Conservation (phyloP, 352 stramenopile species). For the Elongisporangium senticosum region DNA sequence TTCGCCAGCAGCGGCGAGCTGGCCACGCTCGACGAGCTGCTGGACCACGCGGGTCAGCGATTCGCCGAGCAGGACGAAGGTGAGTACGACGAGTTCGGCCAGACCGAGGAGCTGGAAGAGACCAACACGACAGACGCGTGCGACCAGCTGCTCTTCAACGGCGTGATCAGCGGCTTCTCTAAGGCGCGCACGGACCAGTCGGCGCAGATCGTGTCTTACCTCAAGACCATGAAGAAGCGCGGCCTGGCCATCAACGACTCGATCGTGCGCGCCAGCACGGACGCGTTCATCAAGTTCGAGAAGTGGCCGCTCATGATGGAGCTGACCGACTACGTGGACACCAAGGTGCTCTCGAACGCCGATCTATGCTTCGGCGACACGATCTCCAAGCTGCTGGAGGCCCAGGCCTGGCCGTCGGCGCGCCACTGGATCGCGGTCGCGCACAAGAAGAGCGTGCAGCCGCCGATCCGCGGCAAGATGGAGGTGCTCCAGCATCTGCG, state of each 20-base stretch:
- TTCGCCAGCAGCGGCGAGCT: constrained; percentile 75
- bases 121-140: constrained; percentile 23
- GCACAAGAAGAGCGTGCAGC: constrained; percentile 39
- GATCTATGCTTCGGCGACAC: constrained; percentile 67
- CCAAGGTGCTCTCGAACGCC: constrained; percentile 38
- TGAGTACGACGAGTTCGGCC: constrained; percentile 23
- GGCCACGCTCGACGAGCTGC: constrained; percentile 53
- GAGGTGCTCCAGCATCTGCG: constrained; percentile 34
- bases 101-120: constrained; percentile 7
- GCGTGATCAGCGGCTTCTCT: constrained; percentile 73
- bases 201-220: constrained; percentile 50
- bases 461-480: constrained; percentile 64
- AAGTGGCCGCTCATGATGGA: constrained; percentile 50
- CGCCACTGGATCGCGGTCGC: constrained; percentile 53
- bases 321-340: constrained; percentile 45
- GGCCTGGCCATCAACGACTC: constrained; percentile 66
- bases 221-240: constrained; percentile 42
- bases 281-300: constrained; percentile 61
- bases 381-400: constrained; percentile 75
- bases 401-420: constrained; percentile 37
- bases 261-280: constrained; percentile 63
- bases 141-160: constrained; percentile 65
- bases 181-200: constrained; percentile 74
- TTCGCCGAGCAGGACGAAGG: constrained; percentile 26
- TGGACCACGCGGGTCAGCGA: constrained; percentile 45